Evolutionary conservation across 768 basidiomycete species (phyloP), one percentile per base, ranked within the genome.

Genomic region (Mycena crocata): DNA sequence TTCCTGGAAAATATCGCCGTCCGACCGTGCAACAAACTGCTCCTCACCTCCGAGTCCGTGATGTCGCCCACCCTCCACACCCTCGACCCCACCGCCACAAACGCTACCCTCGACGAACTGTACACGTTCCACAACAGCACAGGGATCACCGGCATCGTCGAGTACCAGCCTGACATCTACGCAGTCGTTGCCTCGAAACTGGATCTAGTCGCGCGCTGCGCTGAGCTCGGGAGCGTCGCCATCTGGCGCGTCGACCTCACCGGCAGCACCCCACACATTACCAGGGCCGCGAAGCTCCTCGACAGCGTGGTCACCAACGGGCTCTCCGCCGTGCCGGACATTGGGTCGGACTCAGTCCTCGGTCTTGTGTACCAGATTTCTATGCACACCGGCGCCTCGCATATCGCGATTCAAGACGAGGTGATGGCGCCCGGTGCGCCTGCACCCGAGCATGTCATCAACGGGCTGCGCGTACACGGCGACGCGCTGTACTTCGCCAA

Each of bases 111-210:
- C 35, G 35, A 26, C 19, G 19, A n/a, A 9, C 31, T 62, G 3
- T 50, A 31, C 31, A 55, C 37, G 12, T 62, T 62, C 32, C 60
- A 49, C 28, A 62, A 62, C 60, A n/a, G 7, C 37, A 62, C 49
- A 21, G 23, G 15, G 6, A 35, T 55, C 24, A 30, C n/a, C 26
- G 60, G 60, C 12, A 52, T 62, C 39, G 37, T 45, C 49, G 60
- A 62, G 24, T 44, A 52, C 31, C 40, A 21, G 9, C 60, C 49
- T 8, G 60, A 42, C 40, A 23, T 42, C 5, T 52, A 31, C 26
- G 60, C 60, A 24, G 12, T 62, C 6, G 35, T 51, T 15, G 49
- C 49, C 8, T 28, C 42, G 10, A 6, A 3, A 2, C 6, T 49
- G 4, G 32, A 49, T 24, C 7, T 26, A 2, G 4, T 45, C 21